phyloP scores from a whole-genome alignment of 371 early-diverging fungal species.

The Thermomucor indicae-seudaticae region DNA sequence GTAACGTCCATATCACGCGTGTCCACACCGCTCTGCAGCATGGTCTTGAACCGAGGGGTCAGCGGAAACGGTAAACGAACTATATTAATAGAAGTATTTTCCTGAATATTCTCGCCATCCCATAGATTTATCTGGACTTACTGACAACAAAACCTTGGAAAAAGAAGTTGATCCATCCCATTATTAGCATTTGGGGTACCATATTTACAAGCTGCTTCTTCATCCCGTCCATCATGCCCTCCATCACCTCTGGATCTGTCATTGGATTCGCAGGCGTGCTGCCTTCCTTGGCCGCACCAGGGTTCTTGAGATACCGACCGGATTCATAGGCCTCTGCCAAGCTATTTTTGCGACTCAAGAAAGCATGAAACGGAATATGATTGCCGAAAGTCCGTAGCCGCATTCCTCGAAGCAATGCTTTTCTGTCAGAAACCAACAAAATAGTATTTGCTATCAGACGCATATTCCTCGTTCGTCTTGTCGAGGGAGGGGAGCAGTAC shows the following conservation, averaged over 20 bases:
- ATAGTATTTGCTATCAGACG: not conserved
- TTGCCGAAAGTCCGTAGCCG: constrained; percentile 64
- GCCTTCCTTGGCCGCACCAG: constrained; percentile 56
- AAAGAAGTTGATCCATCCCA: constrained; percentile 98
- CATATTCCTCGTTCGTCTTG: not conserved
- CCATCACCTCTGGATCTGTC: constrained; percentile 91
- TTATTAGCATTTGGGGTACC: constrained; percentile 96
- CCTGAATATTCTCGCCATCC: not conserved
- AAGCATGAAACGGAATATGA: constrained; percentile 70
- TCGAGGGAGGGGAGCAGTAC: not conserved
- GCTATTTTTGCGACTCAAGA: constrained; percentile 64
- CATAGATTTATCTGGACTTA: constrained; percentile 32
- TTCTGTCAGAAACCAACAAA: constrained; percentile 25
- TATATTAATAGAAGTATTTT: constrained; percentile 15
- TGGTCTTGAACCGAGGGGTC: constrained; percentile 93
- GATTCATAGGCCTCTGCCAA: constrained; percentile 76
- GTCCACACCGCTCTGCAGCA: constrained; percentile 96
- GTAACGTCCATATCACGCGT: constrained; percentile 95
- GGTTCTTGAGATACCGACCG: constrained; percentile 80
- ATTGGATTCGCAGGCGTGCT: constrained; percentile 67
- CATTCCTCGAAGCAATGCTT: constrained; percentile 74
- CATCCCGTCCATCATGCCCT: constrained; percentile 96
- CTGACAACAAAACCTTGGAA: constrained; percentile 95
- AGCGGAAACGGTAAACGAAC: constrained; percentile 95
- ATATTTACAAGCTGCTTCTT: constrained; percentile 95